These are phyloP conservation scores for Malus sylvestris DNA, from an alignment of 306 rosid genomes.

Conservation along the genomic window DNA sequence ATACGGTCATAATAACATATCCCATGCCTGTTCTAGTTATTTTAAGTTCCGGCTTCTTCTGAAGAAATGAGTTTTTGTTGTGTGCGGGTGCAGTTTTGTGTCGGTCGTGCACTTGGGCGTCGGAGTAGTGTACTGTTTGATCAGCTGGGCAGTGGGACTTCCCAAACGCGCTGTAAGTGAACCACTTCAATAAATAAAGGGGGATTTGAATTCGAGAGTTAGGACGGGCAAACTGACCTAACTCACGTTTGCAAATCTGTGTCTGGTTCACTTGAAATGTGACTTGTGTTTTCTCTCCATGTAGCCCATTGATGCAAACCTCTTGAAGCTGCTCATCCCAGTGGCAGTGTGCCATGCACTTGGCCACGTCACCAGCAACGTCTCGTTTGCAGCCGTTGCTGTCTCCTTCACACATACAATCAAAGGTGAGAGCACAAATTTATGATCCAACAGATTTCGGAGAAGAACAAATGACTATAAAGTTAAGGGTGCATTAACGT, in stretches of 20 bases:
- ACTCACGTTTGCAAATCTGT: background rate
- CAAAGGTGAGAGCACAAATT: constrained; percentile 26
- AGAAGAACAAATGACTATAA: background rate
- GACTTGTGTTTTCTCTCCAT: background rate
- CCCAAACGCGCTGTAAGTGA: constrained; percentile 56
- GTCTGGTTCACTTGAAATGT: background rate
- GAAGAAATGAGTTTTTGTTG: background rate
- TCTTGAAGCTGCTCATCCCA: constrained; percentile 40
- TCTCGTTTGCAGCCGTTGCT: constrained; percentile 57
- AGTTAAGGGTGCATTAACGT: background rate
- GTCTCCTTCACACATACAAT: constrained; percentile 55
- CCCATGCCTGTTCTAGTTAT: background rate
- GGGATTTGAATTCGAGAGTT: background rate
- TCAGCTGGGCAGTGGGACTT: constrained; percentile 54
- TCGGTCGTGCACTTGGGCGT: constrained; percentile 45
- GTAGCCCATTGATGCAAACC: constrained; percentile 42
- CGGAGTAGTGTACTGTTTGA: constrained; percentile 44
- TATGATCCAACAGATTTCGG: background rate
- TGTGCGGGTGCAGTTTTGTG: constrained; percentile 32
- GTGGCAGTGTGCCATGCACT: constrained; percentile 53
- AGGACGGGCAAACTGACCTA: background rate
- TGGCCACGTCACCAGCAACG: constrained; percentile 53
- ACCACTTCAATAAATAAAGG: background rate
- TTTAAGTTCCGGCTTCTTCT: background rate
- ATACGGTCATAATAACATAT: background rate